Conservation (phyloP, 495 filamentous ascomycete species). For the Aspergillus funiculosus region DNA sequence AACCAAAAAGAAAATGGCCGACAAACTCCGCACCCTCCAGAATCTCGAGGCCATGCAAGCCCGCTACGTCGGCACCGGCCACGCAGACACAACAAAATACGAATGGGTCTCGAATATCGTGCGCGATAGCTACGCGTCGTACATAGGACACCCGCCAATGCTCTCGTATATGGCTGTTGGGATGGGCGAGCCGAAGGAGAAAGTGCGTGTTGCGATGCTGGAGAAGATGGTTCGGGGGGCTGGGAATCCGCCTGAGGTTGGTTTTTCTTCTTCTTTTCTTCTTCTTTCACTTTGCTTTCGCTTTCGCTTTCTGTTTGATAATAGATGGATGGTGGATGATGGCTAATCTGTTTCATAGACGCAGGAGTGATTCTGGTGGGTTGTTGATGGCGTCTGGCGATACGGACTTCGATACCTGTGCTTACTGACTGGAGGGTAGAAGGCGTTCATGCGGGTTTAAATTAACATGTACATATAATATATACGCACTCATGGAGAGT, state of each 20-base stretch:
- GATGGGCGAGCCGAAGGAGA: slow-evolving; percentile 76
- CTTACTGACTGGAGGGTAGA: too few relatives aligned
- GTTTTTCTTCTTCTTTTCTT: slow-evolving; percentile 10
- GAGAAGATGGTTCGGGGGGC: slow-evolving; percentile 92
- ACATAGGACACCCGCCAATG: slow-evolving; percentile 84
- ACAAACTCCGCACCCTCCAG: slow-evolving; percentile 95
- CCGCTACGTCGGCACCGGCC: slow-evolving; percentile 93
- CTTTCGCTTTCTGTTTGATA: not conserved
- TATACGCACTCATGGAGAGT: too few relatives aligned
- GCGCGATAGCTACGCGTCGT: slow-evolving; percentile 74
- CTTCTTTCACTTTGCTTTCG: slow-evolving; percentile 1
- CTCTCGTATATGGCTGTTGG: slow-evolving; percentile 87
- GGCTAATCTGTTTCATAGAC: too few relatives aligned
- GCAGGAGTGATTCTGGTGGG: too few relatives aligned
- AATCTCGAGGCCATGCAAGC: slow-evolving; percentile 94
- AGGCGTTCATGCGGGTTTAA: too few relatives aligned
- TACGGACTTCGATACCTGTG: too few relatives aligned
- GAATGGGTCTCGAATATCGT: slow-evolving; percentile 93
- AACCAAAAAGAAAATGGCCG: slow-evolving; percentile 54
- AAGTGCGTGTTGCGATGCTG: slow-evolving; percentile 69
- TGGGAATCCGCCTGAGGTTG: slow-evolving; percentile 71
- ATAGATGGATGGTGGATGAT: too few relatives aligned
- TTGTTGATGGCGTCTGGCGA: too few relatives aligned
- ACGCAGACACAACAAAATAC: slow-evolving; percentile 93
- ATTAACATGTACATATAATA: too few relatives aligned